phyloP scores from a whole-genome alignment of 169 alveolate genomes.

The Cardiosporidium cionae region DNA sequence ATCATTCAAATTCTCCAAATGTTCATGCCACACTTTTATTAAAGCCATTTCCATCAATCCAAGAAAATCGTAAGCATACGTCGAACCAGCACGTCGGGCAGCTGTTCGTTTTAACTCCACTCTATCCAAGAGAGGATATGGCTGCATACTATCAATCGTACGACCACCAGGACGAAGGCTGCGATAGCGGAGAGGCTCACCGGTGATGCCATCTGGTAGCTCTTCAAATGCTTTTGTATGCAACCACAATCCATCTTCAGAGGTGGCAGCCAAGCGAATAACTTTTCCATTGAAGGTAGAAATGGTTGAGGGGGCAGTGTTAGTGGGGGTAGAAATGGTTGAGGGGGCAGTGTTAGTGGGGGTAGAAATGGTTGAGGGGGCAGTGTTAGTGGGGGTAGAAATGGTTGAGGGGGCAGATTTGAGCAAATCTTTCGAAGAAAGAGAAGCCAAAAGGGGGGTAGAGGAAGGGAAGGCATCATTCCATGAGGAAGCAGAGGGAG shows the following conservation, averaged over 20 bases:
- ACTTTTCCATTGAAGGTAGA: no score
- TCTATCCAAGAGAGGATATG: conserved; percentile 9
- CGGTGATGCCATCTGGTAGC: neutral
- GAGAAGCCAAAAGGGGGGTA: no score
- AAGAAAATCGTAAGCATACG: conserved; percentile 45
- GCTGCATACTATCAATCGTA: neutral
- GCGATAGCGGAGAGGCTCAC: neutral
- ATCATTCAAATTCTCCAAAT: neutral
- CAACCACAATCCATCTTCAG: neutral
- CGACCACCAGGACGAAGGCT: neutral
- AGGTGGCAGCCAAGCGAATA: conserved; percentile 1
- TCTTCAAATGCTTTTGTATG: conserved; percentile 8
- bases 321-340: no score
- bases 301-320: no score
- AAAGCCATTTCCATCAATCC: conserved; percentile 45
- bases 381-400: no score
- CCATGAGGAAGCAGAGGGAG: no score
- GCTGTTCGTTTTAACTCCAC: conserved; percentile 12
- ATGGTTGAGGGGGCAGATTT: no score
- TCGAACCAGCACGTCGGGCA: conserved; percentile 35
- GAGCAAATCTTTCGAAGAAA: no score
- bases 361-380: no score
- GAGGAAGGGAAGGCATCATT: no score
- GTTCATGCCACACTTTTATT: conserved; percentile 30
- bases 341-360: no score